Evolutionary conservation across 371 early-diverging fungal genomes (phyloP).

Genomic region (Mortierella sp.): DNA sequence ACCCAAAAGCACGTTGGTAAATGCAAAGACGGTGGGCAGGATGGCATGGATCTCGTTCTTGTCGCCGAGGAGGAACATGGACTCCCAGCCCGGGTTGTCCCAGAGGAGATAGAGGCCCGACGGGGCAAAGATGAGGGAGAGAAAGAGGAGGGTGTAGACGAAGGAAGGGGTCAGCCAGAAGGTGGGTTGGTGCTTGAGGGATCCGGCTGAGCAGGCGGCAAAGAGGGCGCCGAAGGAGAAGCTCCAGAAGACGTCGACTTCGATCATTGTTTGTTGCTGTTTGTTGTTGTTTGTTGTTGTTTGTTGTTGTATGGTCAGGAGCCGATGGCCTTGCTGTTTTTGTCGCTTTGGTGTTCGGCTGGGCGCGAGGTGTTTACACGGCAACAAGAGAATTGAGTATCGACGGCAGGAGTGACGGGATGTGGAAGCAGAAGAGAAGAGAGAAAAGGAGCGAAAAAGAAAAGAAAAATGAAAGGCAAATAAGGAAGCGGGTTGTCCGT

Average conservation of each 20-base stretch:
- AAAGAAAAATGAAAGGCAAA: constrained; percentile 10
- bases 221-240: constrained; percentile 54
- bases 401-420: background rate
- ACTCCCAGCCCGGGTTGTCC: constrained; percentile 57
- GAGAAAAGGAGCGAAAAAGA: background rate
- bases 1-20: constrained; percentile 48
- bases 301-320: background rate
- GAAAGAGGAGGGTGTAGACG: constrained; percentile 52
- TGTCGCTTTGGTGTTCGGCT: background rate
- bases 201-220: constrained; percentile 40
- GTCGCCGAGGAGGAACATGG: constrained; percentile 54
- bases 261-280: constrained; percentile 27
- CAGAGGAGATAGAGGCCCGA: constrained; percentile 53
- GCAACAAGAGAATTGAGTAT: background rate
- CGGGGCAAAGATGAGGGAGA: constrained; percentile 57
- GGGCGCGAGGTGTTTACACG: background rate
- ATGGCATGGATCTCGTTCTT: constrained; percentile 57
- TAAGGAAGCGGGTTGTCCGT: background rate
- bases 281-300: background rate
- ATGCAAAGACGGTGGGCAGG: constrained; percentile 51
- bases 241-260: constrained; percentile 56
- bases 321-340: background rate
- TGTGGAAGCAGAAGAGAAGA: background rate
- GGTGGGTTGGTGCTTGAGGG: constrained; percentile 21
- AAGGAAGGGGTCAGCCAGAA: constrained; percentile 53